Conservation (phyloP, 345 rosid species). For the Euphorbia pulcherrima region DNA sequence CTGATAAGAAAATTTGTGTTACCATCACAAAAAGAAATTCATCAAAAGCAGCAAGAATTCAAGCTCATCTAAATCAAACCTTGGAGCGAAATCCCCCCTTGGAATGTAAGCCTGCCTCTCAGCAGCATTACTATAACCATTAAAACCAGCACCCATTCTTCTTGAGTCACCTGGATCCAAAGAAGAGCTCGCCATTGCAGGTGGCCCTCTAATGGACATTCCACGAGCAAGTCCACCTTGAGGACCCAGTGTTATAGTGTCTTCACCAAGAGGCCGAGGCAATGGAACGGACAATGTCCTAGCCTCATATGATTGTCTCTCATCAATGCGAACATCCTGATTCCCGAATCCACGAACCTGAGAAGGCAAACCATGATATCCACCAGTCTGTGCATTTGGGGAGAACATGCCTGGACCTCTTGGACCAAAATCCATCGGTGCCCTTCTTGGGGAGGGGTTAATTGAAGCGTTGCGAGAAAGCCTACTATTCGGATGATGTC, state of each 20-base stretch:
- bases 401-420: conserved; percentile 71
- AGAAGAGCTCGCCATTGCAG: conserved; percentile 32
- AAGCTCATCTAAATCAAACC: conserved; percentile 50
- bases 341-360: conserved; percentile 57
- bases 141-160: conserved; percentile 50
- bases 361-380: conserved; percentile 55
- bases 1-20: conserved; percentile 42
- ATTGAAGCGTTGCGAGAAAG: conserved; percentile 61
- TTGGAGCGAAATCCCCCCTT: conserved; percentile 45
- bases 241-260: conserved; percentile 82
- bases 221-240: conserved; percentile 98
- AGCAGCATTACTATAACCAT: conserved; percentile 45
- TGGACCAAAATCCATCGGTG: conserved; percentile 63
- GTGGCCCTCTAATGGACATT: conserved; percentile 69
- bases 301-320: conserved; percentile 64
- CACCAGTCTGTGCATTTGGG: conserved; percentile 61
- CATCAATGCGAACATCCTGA: conserved; percentile 78
- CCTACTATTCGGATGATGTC: conserved; percentile 70
- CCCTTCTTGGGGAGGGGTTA: conserved; percentile 57
- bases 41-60: conserved; percentile 42
- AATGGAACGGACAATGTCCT: conserved; percentile 70
- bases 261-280: conserved; percentile 66
- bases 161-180: conserved; percentile 47
- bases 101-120: conserved; percentile 40
- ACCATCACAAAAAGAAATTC: conserved; percentile 48